A percentile compares a stretch with the other conserved stretches of the same genome.
Evolutionary conservation across 2,329 filamentous ascomycete species (phyloP).

Genomic region (Alternaria dauci): DNA sequence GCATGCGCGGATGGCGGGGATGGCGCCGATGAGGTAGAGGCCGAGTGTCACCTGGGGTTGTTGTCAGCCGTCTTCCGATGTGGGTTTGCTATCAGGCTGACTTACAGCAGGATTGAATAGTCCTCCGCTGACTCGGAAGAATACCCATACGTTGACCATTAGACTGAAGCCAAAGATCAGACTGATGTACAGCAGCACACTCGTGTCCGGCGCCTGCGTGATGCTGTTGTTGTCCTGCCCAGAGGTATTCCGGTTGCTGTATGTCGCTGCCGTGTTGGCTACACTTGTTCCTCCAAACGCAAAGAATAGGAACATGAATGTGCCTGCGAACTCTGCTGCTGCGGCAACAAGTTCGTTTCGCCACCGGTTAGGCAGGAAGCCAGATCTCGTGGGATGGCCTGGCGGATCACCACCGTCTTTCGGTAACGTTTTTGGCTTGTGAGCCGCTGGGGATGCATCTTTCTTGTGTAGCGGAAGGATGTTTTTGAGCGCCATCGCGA

Average conservation of each 20-base stretch:
- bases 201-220: slow-evolving; percentile 45
- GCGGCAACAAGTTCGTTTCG: slow-evolving; percentile 49
- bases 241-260: slow-evolving; percentile 29
- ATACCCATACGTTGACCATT: slow-evolving; percentile 53
- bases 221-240: slow-evolving; percentile 31
- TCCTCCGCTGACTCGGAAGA: slow-evolving; percentile 51
- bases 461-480: slow-evolving; percentile 20
- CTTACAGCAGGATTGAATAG: slow-evolving; percentile 53
- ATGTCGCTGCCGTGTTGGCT: slow-evolving; percentile 44
- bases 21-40: slow-evolving; percentile 46
- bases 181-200: slow-evolving; percentile 48
- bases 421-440: not conserved
- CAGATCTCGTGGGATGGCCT: not conserved
- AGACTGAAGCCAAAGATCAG: slow-evolving; percentile 50
- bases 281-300: slow-evolving; percentile 51
- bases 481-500: slow-evolving; percentile 18
- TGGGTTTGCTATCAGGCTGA: not conserved
- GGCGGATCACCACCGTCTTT: not conserved
- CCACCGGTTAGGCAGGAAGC: slow-evolving; percentile 27
- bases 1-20: slow-evolving; percentile 34
- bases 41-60: slow-evolving; percentile 46
- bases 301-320: slow-evolving; percentile 54
- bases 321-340: slow-evolving; percentile 50
- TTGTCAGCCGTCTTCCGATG: not conserved
- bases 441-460: not conserved